Evolutionary conservation across 2,329 filamentous ascomycete species (phyloP).

Genomic region (Fusarium kyushuense): DNA sequence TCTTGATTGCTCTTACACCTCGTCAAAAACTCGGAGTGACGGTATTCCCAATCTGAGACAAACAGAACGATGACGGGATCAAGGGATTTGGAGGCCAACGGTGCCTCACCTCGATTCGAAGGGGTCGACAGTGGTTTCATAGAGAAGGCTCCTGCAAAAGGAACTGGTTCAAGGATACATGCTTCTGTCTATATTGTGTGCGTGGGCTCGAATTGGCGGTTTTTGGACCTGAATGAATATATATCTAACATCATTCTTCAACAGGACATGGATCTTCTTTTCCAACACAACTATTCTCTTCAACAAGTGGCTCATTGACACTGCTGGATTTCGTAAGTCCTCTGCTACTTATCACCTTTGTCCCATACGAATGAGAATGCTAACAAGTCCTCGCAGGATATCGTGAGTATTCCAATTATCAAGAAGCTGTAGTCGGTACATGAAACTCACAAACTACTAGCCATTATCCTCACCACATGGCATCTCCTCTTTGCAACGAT

Average conservation of each 20-base stretch:
- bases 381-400: conserved; percentile 47
- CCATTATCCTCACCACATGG: conserved; percentile 74
- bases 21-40: neutral
- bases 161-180: conserved; percentile 45
- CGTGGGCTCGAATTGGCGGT: conserved; percentile 6
- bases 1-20: conserved; percentile 5
- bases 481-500: conserved; percentile 74
- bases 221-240: neutral
- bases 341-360: neutral
- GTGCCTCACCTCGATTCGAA: conserved; percentile 3
- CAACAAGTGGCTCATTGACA: conserved; percentile 90
- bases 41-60: conserved; percentile 12
- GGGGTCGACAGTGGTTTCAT: conserved; percentile 5
- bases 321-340: conserved; percentile 77
- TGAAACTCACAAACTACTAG: conserved; percentile 47
- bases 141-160: conserved; percentile 48
- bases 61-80: conserved; percentile 21
- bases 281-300: conserved; percentile 89
- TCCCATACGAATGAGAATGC: conserved; percentile 2
- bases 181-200: conserved; percentile 53
- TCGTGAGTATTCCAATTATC: conserved; percentile 45
- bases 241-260: conserved; percentile 24
- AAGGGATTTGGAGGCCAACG: conserved; percentile 30
- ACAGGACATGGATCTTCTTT: conserved; percentile 81
- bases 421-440: neutral